A percentile compares a stretch with the other conserved stretches of the same genome.
phyloP scores from a whole-genome alignment of 192 early-diverging fungal genomes.

The Linnemannia elongata region DNA sequence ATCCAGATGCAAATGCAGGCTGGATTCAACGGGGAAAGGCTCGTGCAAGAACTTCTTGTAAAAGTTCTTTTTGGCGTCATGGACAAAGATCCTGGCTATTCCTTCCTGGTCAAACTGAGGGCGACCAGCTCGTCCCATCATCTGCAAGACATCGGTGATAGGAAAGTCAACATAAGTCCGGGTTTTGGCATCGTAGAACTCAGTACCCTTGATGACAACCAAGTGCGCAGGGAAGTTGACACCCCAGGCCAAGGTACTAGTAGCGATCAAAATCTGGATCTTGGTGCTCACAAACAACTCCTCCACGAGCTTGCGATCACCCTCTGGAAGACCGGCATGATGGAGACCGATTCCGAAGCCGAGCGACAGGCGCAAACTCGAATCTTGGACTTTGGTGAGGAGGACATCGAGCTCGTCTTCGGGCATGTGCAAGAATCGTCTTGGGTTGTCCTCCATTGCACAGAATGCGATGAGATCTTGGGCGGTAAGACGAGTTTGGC shows the following conservation, averaged over 20 bases:
- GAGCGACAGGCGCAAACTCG: conserved; percentile 81
- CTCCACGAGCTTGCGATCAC: conserved; percentile 89
- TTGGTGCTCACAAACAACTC: conserved; percentile 94
- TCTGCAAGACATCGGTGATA: conserved; percentile 98
- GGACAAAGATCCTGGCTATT: conserved; percentile 93
- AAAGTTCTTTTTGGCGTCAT: conserved; percentile 97
- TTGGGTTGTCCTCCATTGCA: conserved; percentile 92
- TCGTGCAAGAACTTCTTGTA: conserved; percentile 98
- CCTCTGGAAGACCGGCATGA: conserved; percentile 94
- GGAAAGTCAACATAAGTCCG: conserved; percentile 96
- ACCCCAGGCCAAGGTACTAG: conserved; percentile 97
- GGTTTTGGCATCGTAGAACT: conserved; percentile 94
- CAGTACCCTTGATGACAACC: conserved; percentile 98
- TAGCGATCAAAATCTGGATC: conserved; percentile 97
- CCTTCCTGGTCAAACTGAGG: conserved; percentile 97
- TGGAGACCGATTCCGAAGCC: conserved; percentile 98
- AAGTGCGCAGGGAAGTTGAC: conserved; percentile 98
- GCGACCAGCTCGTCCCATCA: conserved; percentile 98
- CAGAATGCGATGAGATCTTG: conserved; percentile 96
- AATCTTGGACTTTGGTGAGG: conserved; percentile 82
- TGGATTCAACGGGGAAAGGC: conserved; percentile 93
- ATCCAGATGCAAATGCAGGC: conserved; percentile 78
- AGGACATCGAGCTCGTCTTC: conserved; percentile 85
- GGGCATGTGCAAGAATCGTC: conserved; percentile 88
- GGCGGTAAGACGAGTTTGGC: conserved; percentile 96